Conservation (phyloP, 768 basidiomycete genomes). For the Pleurotus sapidus region DNA sequence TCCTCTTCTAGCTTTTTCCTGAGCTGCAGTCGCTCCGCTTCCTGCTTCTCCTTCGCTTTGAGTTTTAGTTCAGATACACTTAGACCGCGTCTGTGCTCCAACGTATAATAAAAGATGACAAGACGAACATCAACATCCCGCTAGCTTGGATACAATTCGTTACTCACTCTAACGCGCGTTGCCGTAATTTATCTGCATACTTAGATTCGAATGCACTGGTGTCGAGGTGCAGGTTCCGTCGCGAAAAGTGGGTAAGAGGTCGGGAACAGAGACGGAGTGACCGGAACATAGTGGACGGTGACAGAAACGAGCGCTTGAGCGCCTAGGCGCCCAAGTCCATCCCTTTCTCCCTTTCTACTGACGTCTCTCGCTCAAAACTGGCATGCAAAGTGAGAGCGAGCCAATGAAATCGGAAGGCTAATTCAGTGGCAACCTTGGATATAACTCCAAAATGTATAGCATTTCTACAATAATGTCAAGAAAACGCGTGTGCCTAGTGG, state of each 20-base stretch:
- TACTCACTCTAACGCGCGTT: constrained; percentile 60
- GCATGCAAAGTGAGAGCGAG: too few species aligned
- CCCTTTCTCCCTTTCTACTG: too few species aligned
- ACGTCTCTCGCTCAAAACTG: too few species aligned
- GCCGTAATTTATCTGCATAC: constrained; percentile 69
- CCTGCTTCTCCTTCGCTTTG: constrained; percentile 28
- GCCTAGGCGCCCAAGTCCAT: not conserved
- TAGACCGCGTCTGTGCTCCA: constrained; percentile 38
- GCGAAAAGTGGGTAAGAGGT: not conserved
- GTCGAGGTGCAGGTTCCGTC: not conserved
- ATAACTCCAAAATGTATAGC: too few species aligned
- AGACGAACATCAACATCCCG: constrained; percentile 18
- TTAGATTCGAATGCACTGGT: constrained; percentile 35
- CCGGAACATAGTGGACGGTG: not conserved
- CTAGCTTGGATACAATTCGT: constrained; percentile 12
- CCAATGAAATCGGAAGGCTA: too few species aligned
- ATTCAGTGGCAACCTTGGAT: too few species aligned
- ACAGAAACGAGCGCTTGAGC: not conserved
- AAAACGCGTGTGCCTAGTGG: too few species aligned
- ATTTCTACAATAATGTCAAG: too few species aligned
- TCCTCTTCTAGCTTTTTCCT: constrained; percentile 14
- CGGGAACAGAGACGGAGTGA: not conserved
- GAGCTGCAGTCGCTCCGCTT: constrained; percentile 18
- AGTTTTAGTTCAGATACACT: constrained; percentile 33
- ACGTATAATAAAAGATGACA: constrained; percentile 11